Base-by-base conservation (phyloP, 495 filamentous ascomycete genomes). In the Lasiosphaeris hirsuta region DNA sequence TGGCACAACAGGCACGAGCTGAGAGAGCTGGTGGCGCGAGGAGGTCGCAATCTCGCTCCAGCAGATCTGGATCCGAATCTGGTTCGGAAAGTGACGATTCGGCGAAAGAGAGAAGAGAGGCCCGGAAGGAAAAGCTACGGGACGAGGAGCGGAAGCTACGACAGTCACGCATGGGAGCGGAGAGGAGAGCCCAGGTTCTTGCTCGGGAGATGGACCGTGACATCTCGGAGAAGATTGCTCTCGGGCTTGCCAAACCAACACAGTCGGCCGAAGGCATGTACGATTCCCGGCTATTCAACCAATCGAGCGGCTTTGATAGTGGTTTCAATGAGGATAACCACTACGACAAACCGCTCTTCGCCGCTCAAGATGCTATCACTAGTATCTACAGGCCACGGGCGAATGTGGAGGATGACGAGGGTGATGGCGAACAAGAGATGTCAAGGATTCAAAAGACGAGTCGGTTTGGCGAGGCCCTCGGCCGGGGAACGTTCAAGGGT, bases 241-340 rank as follows among this genome's bases (percentile, higher is more conserved):
- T 99, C 10, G 94, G 94, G 19, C 75, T 99, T 38, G 94, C 94
- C 19, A 99, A 97, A 72, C 94, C 94, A 6, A 96, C 95, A 1
- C 86, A 90, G 70, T 87, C 84, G 10, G 84, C 84, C 10, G 94
- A 97, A 70, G 80, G 88, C 17, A 97, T 97, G 94, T 99, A 90
- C 78, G 94, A 99, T 72, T 95, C 90, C 3, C 83, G 94, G 47
- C 74, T 99, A 40, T 99, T 99, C 75, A 96, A 97, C 72, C 91
- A 95, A 75, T 88, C 84, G 15, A 89, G 86, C 63, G 95, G 92
- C 10, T 94, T 99, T 73, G 84, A 86, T 61, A 74, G 73, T 40
- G 95, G 94, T 17, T 93, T 96, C 81, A 99, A 99, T 69, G 94
- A 99, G 71, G 95, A 99, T 69, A 91, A 99, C 63, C 85, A 85